Base-by-base conservation (phyloP, 495 filamentous ascomycete genomes). In the Penicillium roqueforti region DNA sequence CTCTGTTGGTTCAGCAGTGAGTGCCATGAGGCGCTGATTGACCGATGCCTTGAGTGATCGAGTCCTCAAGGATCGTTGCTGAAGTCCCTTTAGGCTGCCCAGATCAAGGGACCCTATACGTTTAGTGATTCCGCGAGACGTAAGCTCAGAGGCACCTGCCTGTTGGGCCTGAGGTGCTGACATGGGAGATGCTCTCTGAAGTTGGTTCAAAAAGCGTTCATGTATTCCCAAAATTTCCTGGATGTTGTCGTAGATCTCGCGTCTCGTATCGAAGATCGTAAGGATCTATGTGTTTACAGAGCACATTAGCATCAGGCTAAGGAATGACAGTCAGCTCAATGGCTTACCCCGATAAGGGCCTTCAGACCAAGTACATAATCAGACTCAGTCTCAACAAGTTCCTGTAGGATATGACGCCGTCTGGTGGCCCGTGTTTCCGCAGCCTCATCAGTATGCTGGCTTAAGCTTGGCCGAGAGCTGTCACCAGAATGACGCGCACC, bases 311-410 rank as follows among this genome's bases (percentile, higher is more conserved):
- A 49, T 32, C 5, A 8, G 14, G 29, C 3, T 10, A 3, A 41
- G 13, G 37, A 2, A 26, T 46, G 7, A 3, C 19, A 22, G 46
- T 0, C n/a, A 31, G 1, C 19, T 18, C 20, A 16, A 23, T 13
- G 28, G 72, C 79, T 61, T 73, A 95, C 93, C 65, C 92, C 89
- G 60, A 87, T 83, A 52, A 98, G 75, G 46, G 92, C 87, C 60
- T 88, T 89, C 47, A 97, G 68, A 56, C 95, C 92, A 16, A 82
- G 83, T 51, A 97, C 81, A 70, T 97, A 97, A 58, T 88, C 85
- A 62, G 92, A 87, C 68, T 97, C 93, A 0, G 91, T 92, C 39
- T 68, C 79, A 47, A 96, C 78, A 18, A 98, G 72, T 67, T 98
- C 93, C 58, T 89, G 87, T 37, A 97, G 65, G 18, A 92, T 83